Evolutionary conservation across 192 early-diverging fungal species (phyloP).

Genomic region (Gryganskiella cystojenkinii): DNA sequence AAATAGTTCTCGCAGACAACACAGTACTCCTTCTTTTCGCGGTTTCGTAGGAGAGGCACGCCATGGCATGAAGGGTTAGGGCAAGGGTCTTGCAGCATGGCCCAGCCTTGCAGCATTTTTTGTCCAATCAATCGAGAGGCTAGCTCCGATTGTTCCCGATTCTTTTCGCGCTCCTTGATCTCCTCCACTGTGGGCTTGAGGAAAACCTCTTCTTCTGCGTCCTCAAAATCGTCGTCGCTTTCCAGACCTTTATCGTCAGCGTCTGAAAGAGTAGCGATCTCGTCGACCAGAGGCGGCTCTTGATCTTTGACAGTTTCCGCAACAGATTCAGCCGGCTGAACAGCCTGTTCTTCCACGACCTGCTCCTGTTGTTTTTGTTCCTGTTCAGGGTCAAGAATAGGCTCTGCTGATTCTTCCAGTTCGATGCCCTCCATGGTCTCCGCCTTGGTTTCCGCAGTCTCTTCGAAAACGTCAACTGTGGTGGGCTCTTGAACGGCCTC

Average conservation of each 20-base stretch:
- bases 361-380: no score
- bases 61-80: constrained; percentile 60
- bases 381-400: no score
- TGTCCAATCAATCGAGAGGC: constrained; percentile 66
- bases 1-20: constrained; percentile 55
- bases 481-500: background rate
- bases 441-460: background rate
- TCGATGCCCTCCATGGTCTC: background rate
- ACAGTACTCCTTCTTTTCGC: constrained; percentile 56
- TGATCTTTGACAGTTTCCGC: constrained; percentile 7
- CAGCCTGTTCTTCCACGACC: no score
- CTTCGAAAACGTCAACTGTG: constrained; percentile 4
- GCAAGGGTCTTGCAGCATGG: constrained; percentile 67
- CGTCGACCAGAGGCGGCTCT: background rate
- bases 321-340: background rate
- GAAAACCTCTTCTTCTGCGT: constrained; percentile 47
- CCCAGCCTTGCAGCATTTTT: constrained; percentile 67
- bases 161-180: constrained; percentile 27
- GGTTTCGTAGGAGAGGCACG: constrained; percentile 49
- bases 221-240: constrained; percentile 50
- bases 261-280: background rate
- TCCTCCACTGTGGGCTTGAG: constrained; percentile 47
- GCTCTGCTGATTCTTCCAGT: background rate
- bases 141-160: constrained; percentile 58
- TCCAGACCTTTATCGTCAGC: constrained; percentile 32